Percentiles rank a stretch among this genome's conserved stretches.
phyloP scores from a whole-genome alignment of 1,139 yeast genomes.

The Lizanozyma gosingica region DNA sequence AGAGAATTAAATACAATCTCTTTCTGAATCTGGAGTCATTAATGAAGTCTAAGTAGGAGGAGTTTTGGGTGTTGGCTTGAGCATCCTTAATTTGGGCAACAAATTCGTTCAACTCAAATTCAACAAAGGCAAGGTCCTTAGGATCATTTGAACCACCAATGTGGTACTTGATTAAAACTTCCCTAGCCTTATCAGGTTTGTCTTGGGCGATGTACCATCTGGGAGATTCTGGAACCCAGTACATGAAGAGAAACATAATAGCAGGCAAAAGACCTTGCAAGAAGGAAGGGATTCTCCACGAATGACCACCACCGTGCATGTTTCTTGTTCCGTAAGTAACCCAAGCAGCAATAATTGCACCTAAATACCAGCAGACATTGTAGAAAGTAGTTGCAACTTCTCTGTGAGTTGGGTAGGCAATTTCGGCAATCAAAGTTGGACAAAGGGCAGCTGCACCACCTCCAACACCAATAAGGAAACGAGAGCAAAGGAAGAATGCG shows the following conservation, averaged over 20 bases:
- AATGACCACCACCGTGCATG: no score
- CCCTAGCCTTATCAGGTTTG: conserved; percentile 40
- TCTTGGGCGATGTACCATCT: conserved; percentile 61
- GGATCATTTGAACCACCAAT: conserved; percentile 12
- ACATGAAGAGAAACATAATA: conserved; percentile 20
- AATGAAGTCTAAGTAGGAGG: no score
- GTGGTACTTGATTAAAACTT: conserved; percentile 22
- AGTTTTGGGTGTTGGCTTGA: no score
- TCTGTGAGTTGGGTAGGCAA: conserved; percentile 21
- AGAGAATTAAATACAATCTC: conserved; percentile 6
- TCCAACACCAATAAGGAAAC: conserved; percentile 42
- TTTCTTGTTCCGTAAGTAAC: conserved; percentile 10
- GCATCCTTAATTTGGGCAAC: no score
- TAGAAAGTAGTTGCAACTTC: conserved; percentile 11
- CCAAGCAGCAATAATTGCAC: conserved; percentile 20
- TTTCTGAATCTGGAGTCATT: conserved; percentile 3
- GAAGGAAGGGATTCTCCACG: conserved; percentile 41
- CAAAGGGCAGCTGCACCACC: conserved; percentile 30
- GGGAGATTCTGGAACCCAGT: conserved; percentile 59
- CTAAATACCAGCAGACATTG: conserved; percentile 12
- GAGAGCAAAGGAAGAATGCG: conserved; percentile 37
- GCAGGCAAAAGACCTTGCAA: conserved; percentile 33
- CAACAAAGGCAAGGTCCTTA: conserved; percentile 12
- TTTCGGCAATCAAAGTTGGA: conserved; percentile 34
- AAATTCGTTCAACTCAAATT: conserved; percentile 14